phyloP scores from a whole-genome alignment of 306 rosid genomes.

The Cucumis hystrix region DNA sequence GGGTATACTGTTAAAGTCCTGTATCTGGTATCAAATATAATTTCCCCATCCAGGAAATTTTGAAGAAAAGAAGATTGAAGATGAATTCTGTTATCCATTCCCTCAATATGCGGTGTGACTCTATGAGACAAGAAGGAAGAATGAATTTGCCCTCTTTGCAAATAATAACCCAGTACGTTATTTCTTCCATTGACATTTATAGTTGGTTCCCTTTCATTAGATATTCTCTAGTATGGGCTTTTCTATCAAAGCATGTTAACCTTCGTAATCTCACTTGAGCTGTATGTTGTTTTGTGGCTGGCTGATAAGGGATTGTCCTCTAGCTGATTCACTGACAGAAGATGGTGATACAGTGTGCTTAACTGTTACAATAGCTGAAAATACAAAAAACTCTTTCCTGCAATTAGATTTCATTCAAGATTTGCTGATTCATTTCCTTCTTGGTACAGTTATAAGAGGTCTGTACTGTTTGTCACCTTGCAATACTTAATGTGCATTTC shows the following conservation, averaged over 20 bases:
- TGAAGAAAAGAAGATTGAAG: conserved; percentile 37
- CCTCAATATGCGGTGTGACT: conserved; percentile 32
- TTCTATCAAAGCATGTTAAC: neutral
- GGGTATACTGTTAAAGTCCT: neutral
- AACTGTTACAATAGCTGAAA: conserved; percentile 34
- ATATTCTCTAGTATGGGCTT: neutral
- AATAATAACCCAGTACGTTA: conserved; percentile 56
- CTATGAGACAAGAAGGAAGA: conserved; percentile 23
- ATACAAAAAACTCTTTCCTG: conserved; percentile 20
- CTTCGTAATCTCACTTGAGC: conserved; percentile 10
- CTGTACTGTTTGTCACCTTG: conserved; percentile 10
- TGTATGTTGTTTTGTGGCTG: conserved; percentile 25
- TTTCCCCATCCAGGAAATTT: conserved; percentile 26
- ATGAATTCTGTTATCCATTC: conserved; percentile 44
- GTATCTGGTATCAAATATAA: conserved; percentile 6
- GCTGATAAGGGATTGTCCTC: conserved; percentile 49
- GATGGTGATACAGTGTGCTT: conserved; percentile 40
- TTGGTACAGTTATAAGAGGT: conserved; percentile 66
- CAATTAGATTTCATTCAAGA: conserved; percentile 43
- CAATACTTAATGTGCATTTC: neutral
- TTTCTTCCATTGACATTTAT: conserved; percentile 11
- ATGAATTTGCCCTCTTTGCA: conserved; percentile 28
- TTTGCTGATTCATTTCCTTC: conserved; percentile 54
- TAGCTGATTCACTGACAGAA: conserved; percentile 11
- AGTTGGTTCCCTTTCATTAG: conserved; percentile 1